Base-by-base conservation (phyloP, 257 asterid genomes). In the Penstemon davidsonii region DNA sequence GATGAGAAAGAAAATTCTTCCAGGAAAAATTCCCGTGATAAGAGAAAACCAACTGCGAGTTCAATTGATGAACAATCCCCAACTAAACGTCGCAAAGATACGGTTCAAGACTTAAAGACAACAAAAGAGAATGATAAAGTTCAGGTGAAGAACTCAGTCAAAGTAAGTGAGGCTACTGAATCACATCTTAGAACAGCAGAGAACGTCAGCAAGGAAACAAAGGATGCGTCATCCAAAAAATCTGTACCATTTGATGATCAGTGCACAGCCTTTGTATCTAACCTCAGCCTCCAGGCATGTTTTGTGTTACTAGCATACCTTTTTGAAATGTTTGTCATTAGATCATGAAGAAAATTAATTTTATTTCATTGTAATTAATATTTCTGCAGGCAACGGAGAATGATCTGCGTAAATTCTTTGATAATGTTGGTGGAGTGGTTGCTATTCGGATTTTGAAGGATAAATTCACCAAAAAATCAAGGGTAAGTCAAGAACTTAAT, bases 191-290 rank as follows among this genome's bases (percentile, higher is more conserved):
- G 55, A 61, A 82, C 74, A 76, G 74, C 77, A 18, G 85, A 62
- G 61, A 74, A 46, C 64, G 78, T 72, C 70, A 76, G 56, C 70
- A 81, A 79, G 73, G 88, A 83, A 58, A 76, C 41, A 36, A 66
- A 70, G 74, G 81, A 78, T 53, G 62, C 68, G 40, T 69, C 89
- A 37, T 61, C 83, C 12, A 79, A 82, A 74, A 91, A 77, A 75
- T 59, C 84, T 42, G 78, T 60, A 53, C 77, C 68, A 8, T 94
- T 81, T 72, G 75, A 81, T 62, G 99, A 94, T 79, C 89, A 87
- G 60, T 91, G 96, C 82, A 94, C 99, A 62, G 99, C 82, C 69
- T 94, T 94, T 74, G 55, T 91, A 60, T 88, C 96, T 62, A 94
- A 94, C 77, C 81, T 94, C 73, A 74, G 63, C 75, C 69, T 82